Conservation (phyloP, 768 basidiomycete species). For the Piloderma croceum region DNA sequence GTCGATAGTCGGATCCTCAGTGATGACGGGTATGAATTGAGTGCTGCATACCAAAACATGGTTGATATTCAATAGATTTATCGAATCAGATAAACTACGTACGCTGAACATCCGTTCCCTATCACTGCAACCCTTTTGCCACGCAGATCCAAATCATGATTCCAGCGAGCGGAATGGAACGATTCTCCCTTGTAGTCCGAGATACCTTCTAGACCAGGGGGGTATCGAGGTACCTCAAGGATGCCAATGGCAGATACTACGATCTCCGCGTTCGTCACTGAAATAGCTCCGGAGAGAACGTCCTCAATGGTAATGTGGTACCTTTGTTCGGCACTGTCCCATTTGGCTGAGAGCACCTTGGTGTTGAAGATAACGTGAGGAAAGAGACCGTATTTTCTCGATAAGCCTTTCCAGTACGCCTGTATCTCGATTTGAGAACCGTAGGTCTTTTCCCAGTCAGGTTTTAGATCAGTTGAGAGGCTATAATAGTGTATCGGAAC, state of each 20-base stretch:
- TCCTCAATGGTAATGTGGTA: slow-evolving; percentile 39
- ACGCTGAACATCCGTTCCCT: slow-evolving; percentile 61
- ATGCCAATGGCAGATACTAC: slow-evolving; percentile 48
- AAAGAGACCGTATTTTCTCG: slow-evolving; percentile 37
- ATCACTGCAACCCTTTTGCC: slow-evolving; percentile 55
- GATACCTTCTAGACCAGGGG: slow-evolving; percentile 37
- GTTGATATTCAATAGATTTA: slow-evolving; percentile 1
- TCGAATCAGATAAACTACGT: slow-evolving; percentile 18
- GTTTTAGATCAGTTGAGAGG: slow-evolving; percentile 50
- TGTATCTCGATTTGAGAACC: slow-evolving; percentile 45
- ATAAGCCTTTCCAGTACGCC: slow-evolving; percentile 45
- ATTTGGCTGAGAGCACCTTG: slow-evolving; percentile 35
- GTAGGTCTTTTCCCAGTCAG: slow-evolving; percentile 44
- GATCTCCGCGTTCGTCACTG: slow-evolving; percentile 35
- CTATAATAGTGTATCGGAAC: slow-evolving; percentile 50
- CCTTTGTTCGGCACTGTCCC: slow-evolving; percentile 38
- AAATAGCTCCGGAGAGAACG: slow-evolving; percentile 30
- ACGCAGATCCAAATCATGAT: slow-evolving; percentile 44
- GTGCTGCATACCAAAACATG: slow-evolving; percentile 34
- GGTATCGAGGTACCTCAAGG: slow-evolving; percentile 42
- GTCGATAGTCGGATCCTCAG: slow-evolving; percentile 41
- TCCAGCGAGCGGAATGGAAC: slow-evolving; percentile 56
- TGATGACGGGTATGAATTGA: slow-evolving; percentile 53
- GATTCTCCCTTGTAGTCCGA: slow-evolving; percentile 43
- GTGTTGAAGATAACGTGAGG: slow-evolving; percentile 38